Evolutionary conservation across 257 asterid genomes (phyloP).

Genomic region (Echium plantagineum): DNA sequence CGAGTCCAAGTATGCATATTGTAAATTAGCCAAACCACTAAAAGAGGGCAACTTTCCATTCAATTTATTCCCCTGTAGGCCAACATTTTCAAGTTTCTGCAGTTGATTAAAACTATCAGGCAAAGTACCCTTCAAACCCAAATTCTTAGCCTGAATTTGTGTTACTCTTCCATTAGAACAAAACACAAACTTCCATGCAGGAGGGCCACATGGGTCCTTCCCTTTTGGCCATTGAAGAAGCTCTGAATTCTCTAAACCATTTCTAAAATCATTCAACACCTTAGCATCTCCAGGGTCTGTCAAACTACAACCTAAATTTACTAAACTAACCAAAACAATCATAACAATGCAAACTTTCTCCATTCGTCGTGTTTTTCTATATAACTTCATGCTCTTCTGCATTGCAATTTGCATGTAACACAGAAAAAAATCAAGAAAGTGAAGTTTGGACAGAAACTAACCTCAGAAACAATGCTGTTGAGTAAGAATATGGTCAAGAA

Average conservation of each 20-base stretch:
- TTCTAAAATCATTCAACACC: conserved; percentile 48
- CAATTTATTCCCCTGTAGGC: conserved; percentile 59
- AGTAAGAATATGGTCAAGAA: conserved; percentile 18
- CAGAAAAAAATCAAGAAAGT: not conserved
- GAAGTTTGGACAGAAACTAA: not conserved
- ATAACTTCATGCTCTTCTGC: conserved; percentile 12
- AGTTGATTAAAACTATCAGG: conserved; percentile 60
- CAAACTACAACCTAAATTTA: conserved; percentile 24
- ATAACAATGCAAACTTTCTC: conserved; percentile 22
- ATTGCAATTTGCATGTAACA: conserved; percentile 6
- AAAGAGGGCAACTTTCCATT: conserved; percentile 57
- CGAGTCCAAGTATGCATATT: conserved; percentile 49
- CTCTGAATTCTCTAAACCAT: conserved; percentile 56
- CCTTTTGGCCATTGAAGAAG: conserved; percentile 71
- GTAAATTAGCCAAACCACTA: conserved; percentile 52
- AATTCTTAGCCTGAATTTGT: conserved; percentile 69
- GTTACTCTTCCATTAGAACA: conserved; percentile 62
- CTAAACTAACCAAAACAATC: conserved; percentile 9
- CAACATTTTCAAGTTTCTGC: conserved; percentile 44
- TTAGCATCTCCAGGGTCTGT: conserved; percentile 56
- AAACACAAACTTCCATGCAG: conserved; percentile 65
- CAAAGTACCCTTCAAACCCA: conserved; percentile 59
- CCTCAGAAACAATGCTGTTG: not conserved
- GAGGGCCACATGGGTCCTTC: conserved; percentile 80
- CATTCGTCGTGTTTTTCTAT: not conserved